Conservation (phyloP, 2,329 filamentous ascomycete species). For the Penicillium sp. region DNA sequence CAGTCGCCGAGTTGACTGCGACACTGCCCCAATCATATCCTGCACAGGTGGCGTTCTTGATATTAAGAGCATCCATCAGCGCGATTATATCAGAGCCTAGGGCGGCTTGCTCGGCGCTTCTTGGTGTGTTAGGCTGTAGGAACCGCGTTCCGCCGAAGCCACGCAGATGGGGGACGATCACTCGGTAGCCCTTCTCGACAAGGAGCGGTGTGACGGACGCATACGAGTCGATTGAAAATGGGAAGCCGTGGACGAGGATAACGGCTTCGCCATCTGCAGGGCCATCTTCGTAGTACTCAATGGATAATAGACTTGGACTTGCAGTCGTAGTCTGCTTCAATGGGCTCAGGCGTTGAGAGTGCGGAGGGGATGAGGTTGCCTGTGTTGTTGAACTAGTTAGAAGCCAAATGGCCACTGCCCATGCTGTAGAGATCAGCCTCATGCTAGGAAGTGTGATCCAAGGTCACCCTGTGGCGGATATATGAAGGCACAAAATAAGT, state of each 20-base stretch:
- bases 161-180: slow-evolving; percentile 2
- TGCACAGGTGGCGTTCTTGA: slow-evolving; percentile 5
- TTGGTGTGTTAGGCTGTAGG: background rate
- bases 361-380: too few species aligned
- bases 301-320: background rate
- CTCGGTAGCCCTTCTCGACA: slow-evolving; percentile 4
- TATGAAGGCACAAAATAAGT: background rate
- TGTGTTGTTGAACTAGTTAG: background rate
- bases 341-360: background rate
- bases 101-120: slow-evolving; percentile 5
- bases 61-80: slow-evolving; percentile 2
- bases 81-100: slow-evolving; percentile 6
- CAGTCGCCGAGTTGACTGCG: background rate
- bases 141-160: slow-evolving; percentile 6
- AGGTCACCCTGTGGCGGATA: too few species aligned
- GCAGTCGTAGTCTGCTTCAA: background rate
- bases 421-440: background rate
- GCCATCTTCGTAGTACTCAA: slow-evolving; percentile 9
- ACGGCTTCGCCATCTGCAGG: background rate
- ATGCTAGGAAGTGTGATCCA: background rate
- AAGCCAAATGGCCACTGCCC: background rate
- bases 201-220: slow-evolving; percentile 4
- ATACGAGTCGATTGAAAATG: slow-evolving; percentile 9
- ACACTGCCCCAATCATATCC: slow-evolving; percentile 9
- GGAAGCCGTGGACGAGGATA: slow-evolving; percentile 6